Evolutionary conservation across 768 basidiomycete genomes (phyloP).

Genomic region (Suillus plorans): DNA sequence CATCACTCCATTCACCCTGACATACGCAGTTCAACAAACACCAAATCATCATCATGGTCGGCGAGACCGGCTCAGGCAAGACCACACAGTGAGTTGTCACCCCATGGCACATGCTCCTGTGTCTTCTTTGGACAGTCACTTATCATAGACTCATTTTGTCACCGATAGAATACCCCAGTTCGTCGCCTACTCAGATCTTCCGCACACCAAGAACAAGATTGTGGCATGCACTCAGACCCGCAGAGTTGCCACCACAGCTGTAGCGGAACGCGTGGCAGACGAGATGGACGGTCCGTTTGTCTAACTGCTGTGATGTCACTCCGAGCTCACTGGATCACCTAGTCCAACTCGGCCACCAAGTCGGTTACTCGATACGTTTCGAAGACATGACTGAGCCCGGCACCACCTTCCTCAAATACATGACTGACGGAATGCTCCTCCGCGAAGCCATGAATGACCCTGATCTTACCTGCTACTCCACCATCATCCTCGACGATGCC

Average conservation of each 20-base stretch:
- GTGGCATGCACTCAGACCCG: slow-evolving; percentile 97
- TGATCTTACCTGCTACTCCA: slow-evolving; percentile 86
- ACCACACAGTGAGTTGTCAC: slow-evolving; percentile 78
- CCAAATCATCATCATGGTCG: slow-evolving; percentile 89
- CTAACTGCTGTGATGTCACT: neutral
- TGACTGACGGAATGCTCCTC: slow-evolving; percentile 99
- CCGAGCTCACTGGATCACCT: slow-evolving; percentile 7
- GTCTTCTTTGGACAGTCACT: slow-evolving; percentile 20
- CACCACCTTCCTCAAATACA: slow-evolving; percentile 96
- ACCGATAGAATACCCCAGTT: slow-evolving; percentile 88
- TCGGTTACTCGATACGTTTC: slow-evolving; percentile 98
- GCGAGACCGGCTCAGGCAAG: slow-evolving; percentile 95
- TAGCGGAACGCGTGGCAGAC: slow-evolving; percentile 97
- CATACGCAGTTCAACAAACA: slow-evolving; percentile 33
- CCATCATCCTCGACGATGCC: slow-evolving; percentile 98
- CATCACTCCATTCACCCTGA: neutral
- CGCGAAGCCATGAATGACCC: slow-evolving; percentile 98
- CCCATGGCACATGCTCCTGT: slow-evolving; percentile 18
- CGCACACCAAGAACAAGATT: slow-evolving; percentile 85
- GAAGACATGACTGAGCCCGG: slow-evolving; percentile 83
- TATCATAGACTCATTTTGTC: slow-evolving; percentile 29
- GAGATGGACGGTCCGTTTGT: slow-evolving; percentile 89
- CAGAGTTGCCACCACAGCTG: slow-evolving; percentile 96
- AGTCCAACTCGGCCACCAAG: slow-evolving; percentile 92
- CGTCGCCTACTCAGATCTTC: slow-evolving; percentile 89